Evolutionary conservation across 352 stramenopile species (phyloP).

Genomic region (Phytophthora melonis): DNA sequence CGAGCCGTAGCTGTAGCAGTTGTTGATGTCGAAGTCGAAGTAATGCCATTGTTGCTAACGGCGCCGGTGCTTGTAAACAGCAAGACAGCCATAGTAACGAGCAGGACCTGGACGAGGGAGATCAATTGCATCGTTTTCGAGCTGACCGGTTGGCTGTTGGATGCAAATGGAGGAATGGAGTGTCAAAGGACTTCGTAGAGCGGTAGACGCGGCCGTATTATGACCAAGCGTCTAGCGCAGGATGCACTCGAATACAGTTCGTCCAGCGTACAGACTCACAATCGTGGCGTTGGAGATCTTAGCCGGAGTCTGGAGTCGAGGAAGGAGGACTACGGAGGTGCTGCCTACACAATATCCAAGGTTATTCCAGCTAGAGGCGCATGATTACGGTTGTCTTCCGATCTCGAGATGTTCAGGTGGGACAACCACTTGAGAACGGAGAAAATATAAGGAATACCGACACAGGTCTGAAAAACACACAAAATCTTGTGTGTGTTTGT

Average conservation of each 20-base stretch:
- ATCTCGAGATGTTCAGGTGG: conserved; percentile 18
- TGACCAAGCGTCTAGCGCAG: not conserved
- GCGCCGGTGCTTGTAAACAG: conserved; percentile 12
- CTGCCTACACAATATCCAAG: not conserved
- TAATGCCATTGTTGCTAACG: conserved; percentile 7
- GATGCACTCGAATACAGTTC: conserved; percentile 16
- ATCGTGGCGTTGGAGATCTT: conserved; percentile 23
- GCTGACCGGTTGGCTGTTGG: not conserved
- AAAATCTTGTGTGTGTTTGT: too few species aligned
- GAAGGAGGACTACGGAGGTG: not conserved
- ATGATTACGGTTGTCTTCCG: conserved; percentile 13
- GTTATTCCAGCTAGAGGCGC: not conserved
- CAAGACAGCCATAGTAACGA: conserved; percentile 8
- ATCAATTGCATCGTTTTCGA: conserved; percentile 11
- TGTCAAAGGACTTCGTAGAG: not conserved
- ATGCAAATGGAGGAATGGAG: conserved; percentile 18
- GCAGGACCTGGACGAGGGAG: conserved; percentile 18
- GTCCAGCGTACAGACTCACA: conserved; percentile 6
- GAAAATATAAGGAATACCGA: too few species aligned
- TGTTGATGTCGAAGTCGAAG: not conserved
- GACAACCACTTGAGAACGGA: too few species aligned
- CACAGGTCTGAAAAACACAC: too few species aligned
- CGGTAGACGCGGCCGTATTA: not conserved
- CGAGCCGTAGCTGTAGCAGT: not conserved
- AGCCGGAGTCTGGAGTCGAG: not conserved